Evolutionary conservation across 257 asterid species (phyloP).

Genomic region (Rhazya stricta): DNA sequence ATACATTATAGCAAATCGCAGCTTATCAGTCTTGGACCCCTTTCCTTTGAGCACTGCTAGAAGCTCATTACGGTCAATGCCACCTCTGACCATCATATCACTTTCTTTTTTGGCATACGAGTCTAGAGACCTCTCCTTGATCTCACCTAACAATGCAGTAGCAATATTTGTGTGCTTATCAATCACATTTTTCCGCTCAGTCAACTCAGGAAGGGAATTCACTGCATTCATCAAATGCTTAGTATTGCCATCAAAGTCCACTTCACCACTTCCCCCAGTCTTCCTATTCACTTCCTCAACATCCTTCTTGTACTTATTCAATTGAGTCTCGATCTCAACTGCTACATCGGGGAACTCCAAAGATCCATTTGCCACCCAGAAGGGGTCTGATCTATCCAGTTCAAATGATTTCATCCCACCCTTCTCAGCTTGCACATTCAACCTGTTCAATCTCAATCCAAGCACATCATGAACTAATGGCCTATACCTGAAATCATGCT

Average conservation of each 20-base stretch:
- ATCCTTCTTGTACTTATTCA: slow-evolving; percentile 77
- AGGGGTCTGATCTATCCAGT: slow-evolving; percentile 70
- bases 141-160: slow-evolving; percentile 62
- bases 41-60: slow-evolving; percentile 75
- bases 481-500: slow-evolving; percentile 92
- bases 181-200: slow-evolving; percentile 77
- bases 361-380: slow-evolving; percentile 80
- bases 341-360: slow-evolving; percentile 92
- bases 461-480: slow-evolving; percentile 95
- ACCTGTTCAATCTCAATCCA: slow-evolving; percentile 84
- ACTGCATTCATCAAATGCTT: slow-evolving; percentile 95
- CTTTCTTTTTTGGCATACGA: slow-evolving; percentile 78
- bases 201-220: slow-evolving; percentile 90
- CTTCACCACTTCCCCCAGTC: slow-evolving; percentile 77
- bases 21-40: slow-evolving; percentile 67
- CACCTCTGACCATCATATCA: slow-evolving; percentile 88
- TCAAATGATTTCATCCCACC: slow-evolving; percentile 81
- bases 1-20: slow-evolving; percentile 66
- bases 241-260: slow-evolving; percentile 91
- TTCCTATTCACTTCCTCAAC: slow-evolving; percentile 89
- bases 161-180: slow-evolving; percentile 92
- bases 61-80: slow-evolving; percentile 77
- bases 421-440: slow-evolving; percentile 85
- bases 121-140: slow-evolving; percentile 72
- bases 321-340: slow-evolving; percentile 74